These are phyloP conservation scores for Ramalina intermedia DNA, from an alignment of 495 filamentous ascomycete species.

Conservation along the genomic window DNA sequence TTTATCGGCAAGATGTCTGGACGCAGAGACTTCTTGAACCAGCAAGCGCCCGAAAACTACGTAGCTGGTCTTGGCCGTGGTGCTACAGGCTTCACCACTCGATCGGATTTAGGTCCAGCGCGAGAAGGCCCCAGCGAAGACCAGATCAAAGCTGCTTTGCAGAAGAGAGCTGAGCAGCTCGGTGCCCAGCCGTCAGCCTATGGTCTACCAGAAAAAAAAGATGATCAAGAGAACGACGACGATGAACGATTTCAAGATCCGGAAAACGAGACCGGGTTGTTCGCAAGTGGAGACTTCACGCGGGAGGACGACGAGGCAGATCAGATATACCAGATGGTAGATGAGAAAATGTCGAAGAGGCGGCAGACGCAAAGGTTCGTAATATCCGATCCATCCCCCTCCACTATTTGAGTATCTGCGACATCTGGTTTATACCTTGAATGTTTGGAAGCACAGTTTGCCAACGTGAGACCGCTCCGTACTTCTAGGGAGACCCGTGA, in stretches of 20 bases:
- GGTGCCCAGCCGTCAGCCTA: constrained; percentile 70
- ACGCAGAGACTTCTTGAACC: constrained; percentile 81
- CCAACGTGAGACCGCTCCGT: constrained; percentile 55
- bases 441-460: constrained; percentile 63
- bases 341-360: constrained; percentile 89
- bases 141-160: constrained; percentile 93
- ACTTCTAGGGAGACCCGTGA: constrained; percentile 89
- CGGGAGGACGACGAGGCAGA: constrained; percentile 96
- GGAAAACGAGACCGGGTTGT: constrained; percentile 91
- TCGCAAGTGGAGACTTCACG: constrained; percentile 86
- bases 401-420: constrained; percentile 15
- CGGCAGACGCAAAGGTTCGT: constrained; percentile 85
- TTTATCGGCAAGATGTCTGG: constrained; percentile 26
- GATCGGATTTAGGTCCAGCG: constrained; percentile 90
- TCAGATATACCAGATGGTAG: constrained; percentile 83
- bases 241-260: constrained; percentile 87
- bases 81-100: constrained; percentile 94
- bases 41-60: constrained; percentile 92
- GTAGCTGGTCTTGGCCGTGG: constrained; percentile 95
- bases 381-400: constrained; percentile 14
- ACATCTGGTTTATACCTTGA: constrained; percentile 52
- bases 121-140: constrained; percentile 95
- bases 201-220: constrained; percentile 59
- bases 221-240: constrained; percentile 55
- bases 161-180: constrained; percentile 73